Evolutionary conservation across 331 rosid species (phyloP).

Genomic region (Pyracantha coccinea): DNA sequence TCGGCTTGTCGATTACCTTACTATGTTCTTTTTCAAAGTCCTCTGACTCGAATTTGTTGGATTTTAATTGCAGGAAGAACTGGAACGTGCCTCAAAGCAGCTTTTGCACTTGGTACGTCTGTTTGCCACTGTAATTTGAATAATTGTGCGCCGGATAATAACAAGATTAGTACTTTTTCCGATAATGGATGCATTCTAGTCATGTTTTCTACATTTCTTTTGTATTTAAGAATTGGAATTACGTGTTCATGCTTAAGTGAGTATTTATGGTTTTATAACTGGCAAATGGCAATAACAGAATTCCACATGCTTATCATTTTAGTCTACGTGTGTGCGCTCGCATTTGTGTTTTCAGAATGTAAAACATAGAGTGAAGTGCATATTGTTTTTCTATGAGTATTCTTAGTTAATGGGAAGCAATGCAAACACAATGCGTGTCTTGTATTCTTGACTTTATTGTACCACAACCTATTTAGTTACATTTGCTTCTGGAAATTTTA

Average conservation of each 20-base stretch:
- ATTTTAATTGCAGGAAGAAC: slow-evolving; percentile 56
- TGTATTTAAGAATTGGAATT: neutral
- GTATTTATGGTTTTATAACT: neutral
- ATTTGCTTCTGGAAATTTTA: neutral
- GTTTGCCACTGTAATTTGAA: neutral
- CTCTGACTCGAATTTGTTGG: neutral
- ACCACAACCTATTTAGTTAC: neutral
- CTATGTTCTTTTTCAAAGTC: neutral
- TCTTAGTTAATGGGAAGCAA: neutral
- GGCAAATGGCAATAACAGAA: neutral
- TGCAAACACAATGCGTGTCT: neutral
- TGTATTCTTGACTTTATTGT: neutral
- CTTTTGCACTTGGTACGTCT: slow-evolving; percentile 46
- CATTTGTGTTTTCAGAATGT: neutral
- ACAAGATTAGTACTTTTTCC: neutral
- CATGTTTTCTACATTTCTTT: neutral
- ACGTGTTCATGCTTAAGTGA: neutral
- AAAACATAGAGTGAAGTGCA: neutral
- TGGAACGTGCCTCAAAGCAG: slow-evolving; percentile 46
- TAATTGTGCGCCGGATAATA: neutral
- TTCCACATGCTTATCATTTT: neutral
- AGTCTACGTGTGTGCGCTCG: neutral
- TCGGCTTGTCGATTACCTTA: neutral
- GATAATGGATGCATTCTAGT: neutral
- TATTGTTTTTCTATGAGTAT: neutral